Conservation (phyloP, 139 green algal species). For the Chlamydomonas incerta region DNA sequence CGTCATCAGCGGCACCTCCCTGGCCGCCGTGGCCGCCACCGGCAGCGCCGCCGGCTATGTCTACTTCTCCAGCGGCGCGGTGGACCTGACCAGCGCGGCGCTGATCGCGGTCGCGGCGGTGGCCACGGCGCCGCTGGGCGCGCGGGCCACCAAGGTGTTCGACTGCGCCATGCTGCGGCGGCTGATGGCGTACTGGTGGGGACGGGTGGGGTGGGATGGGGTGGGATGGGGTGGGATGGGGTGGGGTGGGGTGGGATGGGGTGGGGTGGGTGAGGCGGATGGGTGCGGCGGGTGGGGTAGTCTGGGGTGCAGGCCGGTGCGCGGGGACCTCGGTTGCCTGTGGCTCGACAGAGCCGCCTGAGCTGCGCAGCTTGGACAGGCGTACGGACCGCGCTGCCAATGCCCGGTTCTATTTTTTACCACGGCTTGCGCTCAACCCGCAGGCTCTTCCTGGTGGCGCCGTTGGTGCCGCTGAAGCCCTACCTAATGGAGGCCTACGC, state of each 20-base stretch:
- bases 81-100: constrained; percentile 69
- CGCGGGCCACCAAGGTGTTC: constrained; percentile 62
- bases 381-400: too few relatives aligned
- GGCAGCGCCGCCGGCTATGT: constrained; percentile 63
- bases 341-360: too few relatives aligned
- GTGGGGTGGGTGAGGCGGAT: too few relatives aligned
- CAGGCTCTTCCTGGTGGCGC: constrained; percentile 68
- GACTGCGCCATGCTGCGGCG: constrained; percentile 55
- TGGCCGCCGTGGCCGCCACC: constrained; percentile 81
- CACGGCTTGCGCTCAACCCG: too few relatives aligned
- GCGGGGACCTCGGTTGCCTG: too few relatives aligned
- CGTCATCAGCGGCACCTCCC: constrained; percentile 75
- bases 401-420: too few relatives aligned
- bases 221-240: too few relatives aligned
- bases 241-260: too few relatives aligned
- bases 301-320: too few relatives aligned
- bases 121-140: constrained; percentile 69
- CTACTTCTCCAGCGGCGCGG: constrained; percentile 59
- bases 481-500: background rate
- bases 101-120: constrained; percentile 70
- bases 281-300: too few relatives aligned
- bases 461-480: constrained; percentile 77
- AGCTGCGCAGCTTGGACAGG: too few relatives aligned
- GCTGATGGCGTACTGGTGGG: constrained; percentile 59
- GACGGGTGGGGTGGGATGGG: too few relatives aligned